Evolutionary conservation across 805 yeast species (phyloP), one percentile per base, ranked within the genome.

Genomic region (Candida insectorum): DNA sequence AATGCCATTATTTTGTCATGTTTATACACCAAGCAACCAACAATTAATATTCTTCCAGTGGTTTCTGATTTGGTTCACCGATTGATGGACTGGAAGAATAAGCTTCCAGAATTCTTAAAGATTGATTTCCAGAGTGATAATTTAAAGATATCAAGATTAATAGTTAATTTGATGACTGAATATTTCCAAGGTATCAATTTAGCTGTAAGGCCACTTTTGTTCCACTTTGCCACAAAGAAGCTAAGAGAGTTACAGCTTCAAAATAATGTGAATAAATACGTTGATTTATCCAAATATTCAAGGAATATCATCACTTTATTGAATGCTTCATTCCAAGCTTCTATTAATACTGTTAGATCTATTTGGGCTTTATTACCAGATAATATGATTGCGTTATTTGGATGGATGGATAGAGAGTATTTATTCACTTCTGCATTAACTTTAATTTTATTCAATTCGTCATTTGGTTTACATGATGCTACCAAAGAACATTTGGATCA

Each of bases 331-430:
- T 78, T 84, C 53, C 91, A 83, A 51, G 91, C 88, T 0, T 81
- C 89, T 0, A 81, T 84, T 29, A 82, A 83, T 50, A 79, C 88
- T 0, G 75, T 84, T 24, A 65, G 85, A 42, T 76, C 83, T 0
- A 60, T 84, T 3, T 83, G 91, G 91, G 79, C 82, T 0, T 60
- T 84, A 29, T 65, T 80, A 51, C 85, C 84, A 0, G 84, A 80
- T 36, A 82, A 81, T 44, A 81, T 81, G 87, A 80, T 84, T n/a
- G 91, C 94, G 0, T 56, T 83, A 27, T 84, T 84, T 59, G 93
- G 94, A 2, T 84, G 85, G 66, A 83, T 84, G 91, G 94, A 84
- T 51, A 67, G 94, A 47, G 94, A 84, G 49, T 84, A 84, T 50
- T 60, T 84, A 16, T 84, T 82, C 54, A 83, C 88, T 0, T 76